Conservation (phyloP, 164 flowering plant species). For the Brasenia schreberi region DNA sequence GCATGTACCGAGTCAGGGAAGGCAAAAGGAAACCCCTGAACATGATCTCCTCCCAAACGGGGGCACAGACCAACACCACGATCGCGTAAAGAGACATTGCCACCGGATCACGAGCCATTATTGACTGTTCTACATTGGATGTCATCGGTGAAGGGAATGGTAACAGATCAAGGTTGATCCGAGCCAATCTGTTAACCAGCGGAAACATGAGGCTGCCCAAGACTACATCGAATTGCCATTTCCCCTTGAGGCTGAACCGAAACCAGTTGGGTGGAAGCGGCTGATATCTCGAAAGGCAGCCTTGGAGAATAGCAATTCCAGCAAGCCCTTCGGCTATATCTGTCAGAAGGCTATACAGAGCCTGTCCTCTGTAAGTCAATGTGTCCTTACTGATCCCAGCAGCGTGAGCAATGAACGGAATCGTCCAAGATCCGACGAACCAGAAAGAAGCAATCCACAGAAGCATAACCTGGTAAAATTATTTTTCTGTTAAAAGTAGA, state of each 20-base stretch:
- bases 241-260: constrained; percentile 59
- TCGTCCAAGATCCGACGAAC: constrained; percentile 93
- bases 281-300: constrained; percentile 60
- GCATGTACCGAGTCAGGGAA: constrained; percentile 90
- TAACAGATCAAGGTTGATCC: constrained; percentile 62
- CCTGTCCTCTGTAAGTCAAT: constrained; percentile 83
- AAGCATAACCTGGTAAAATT: constrained; percentile 61
- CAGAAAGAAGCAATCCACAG: constrained; percentile 93
- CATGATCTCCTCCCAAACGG: constrained; percentile 92
- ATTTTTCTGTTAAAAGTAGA: background rate
- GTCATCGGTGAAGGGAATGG: constrained; percentile 68
- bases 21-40: constrained; percentile 95
- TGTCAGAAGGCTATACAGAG: constrained; percentile 83
- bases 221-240: constrained; percentile 70
- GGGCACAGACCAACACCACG: constrained; percentile 89
- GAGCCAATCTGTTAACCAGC: constrained; percentile 77
- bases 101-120: constrained; percentile 82
- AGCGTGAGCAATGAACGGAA: constrained; percentile 74
- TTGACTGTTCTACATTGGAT: constrained; percentile 90
- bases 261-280: constrained; percentile 94
- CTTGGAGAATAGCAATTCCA: constrained; percentile 78
- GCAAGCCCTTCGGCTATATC: constrained; percentile 93
- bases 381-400: constrained; percentile 74
- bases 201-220: constrained; percentile 95
- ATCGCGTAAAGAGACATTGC: constrained; percentile 86